These are phyloP conservation scores for Oryza meyeriana DNA, from an alignment of 176 grass and related monocot genomes.

Conservation along the genomic window DNA sequence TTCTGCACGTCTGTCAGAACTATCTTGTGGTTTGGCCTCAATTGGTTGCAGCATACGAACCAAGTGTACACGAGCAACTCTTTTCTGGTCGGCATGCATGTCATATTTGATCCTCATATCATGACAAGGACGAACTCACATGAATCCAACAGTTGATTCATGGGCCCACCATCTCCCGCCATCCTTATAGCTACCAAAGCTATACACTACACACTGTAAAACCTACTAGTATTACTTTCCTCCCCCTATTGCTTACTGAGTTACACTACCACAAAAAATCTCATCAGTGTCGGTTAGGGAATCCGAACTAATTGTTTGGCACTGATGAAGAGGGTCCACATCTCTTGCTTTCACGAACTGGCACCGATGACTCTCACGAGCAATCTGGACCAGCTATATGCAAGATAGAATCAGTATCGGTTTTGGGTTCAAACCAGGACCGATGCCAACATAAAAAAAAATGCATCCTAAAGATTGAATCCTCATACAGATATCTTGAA, in stretches of 20 bases:
- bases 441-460: too few species aligned
- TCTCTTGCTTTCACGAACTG: too few species aligned
- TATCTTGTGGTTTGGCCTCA: not conserved
- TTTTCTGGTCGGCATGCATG: not conserved
- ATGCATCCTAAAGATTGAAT: too few species aligned
- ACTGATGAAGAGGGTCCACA: too few species aligned
- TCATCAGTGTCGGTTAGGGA: too few species aligned
- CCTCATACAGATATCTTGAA: too few species aligned
- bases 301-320: too few species aligned
- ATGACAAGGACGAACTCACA: slow-evolving; percentile 52
- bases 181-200: not conserved
- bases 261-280: too few species aligned
- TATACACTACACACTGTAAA: not conserved
- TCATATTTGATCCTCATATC: slow-evolving; percentile 32
- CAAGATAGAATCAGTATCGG: too few species aligned
- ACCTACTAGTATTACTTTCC: not conserved
- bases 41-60: not conserved
- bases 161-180: slow-evolving; percentile 23
- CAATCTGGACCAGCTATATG: too few species aligned
- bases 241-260: not conserved
- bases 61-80: not conserved
- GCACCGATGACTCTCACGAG: too few species aligned
- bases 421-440: too few species aligned
- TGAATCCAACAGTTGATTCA: slow-evolving; percentile 45
- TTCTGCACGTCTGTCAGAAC: not conserved